Evolutionary conservation across 768 basidiomycete genomes (phyloP).

Genomic region (Flagelloscypha sp.): DNA sequence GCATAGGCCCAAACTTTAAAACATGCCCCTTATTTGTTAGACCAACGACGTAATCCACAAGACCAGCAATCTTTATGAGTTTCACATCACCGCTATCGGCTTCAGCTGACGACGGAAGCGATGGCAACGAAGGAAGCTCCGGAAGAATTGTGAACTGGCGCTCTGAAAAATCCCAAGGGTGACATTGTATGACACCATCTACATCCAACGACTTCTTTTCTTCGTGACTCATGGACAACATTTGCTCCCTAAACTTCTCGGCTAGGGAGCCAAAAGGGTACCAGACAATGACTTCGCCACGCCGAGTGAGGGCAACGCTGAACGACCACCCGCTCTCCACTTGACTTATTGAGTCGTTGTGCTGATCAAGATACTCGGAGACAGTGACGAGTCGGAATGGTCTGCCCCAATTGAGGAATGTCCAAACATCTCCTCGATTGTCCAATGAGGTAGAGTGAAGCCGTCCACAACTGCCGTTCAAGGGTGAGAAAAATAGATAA

Average conservation of each 20-base stretch:
- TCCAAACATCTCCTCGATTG: slow-evolving; percentile 54
- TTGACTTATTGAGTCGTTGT: slow-evolving; percentile 37
- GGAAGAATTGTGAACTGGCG: slow-evolving; percentile 43
- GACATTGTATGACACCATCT: slow-evolving; percentile 48
- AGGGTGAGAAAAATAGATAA: slow-evolving; percentile 5
- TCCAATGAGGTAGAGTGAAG: slow-evolving; percentile 65
- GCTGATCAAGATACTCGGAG: slow-evolving; percentile 36
- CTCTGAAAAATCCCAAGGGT: slow-evolving; percentile 52
- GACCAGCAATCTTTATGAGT: slow-evolving; percentile 75
- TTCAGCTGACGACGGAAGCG: slow-evolving; percentile 41
- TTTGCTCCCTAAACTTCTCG: slow-evolving; percentile 24
- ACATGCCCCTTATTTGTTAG: slow-evolving; percentile 78
- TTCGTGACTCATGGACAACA: too few relatives aligned
- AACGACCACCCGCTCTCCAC: slow-evolving; percentile 79
- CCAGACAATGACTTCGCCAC: slow-evolving; percentile 70
- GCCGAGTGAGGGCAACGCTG: slow-evolving; percentile 62
- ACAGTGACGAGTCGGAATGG: slow-evolving; percentile 55
- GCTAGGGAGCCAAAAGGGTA: slow-evolving; percentile 54
- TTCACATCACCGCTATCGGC: slow-evolving; percentile 18
- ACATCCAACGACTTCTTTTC: slow-evolving; percentile 26
- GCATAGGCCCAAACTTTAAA: slow-evolving; percentile 47
- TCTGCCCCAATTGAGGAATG: slow-evolving; percentile 69
- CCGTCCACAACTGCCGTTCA: slow-evolving; percentile 66
- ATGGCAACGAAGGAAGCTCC: slow-evolving; percentile 51
- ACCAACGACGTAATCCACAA: slow-evolving; percentile 66